A percentile compares a stretch with the other conserved stretches of the same genome.
These are phyloP conservation scores for Debaryomyces udenii DNA, from an alignment of 1,139 yeast genomes.

Conservation along the genomic window DNA sequence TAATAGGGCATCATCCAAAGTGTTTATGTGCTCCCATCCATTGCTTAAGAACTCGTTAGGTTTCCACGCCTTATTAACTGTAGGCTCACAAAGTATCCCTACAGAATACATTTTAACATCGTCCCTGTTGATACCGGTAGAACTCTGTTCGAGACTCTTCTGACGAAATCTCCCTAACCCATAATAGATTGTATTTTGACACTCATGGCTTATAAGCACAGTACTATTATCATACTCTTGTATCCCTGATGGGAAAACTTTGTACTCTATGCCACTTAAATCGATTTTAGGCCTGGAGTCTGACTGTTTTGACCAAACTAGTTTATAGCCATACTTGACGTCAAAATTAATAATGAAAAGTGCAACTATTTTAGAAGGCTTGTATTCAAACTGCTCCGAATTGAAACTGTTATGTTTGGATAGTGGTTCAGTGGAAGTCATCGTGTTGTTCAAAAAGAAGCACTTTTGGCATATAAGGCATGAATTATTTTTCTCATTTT, in stretches of 20 bases:
- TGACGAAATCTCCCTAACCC: slow-evolving; percentile 44
- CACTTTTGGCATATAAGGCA: background rate
- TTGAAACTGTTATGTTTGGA: slow-evolving; percentile 6
- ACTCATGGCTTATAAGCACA: slow-evolving; percentile 36
- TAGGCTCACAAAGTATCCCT: slow-evolving; percentile 60
- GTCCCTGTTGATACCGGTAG: slow-evolving; percentile 40
- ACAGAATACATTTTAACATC: slow-evolving; percentile 65
- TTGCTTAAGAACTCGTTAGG: slow-evolving; percentile 53
- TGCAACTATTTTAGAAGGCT: slow-evolving; percentile 43
- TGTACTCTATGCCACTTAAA: slow-evolving; percentile 61
- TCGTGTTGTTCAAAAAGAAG: slow-evolving; percentile 2
- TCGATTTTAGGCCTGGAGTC: slow-evolving; percentile 20
- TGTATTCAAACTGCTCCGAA: slow-evolving; percentile 13
- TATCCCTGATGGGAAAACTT: slow-evolving; percentile 82
- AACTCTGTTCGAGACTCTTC: slow-evolving; percentile 21
- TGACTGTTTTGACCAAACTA: slow-evolving; percentile 53
- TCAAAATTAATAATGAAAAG: slow-evolving; percentile 67
- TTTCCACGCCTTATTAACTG: slow-evolving; percentile 41
- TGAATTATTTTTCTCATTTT: slow-evolving; percentile 3
- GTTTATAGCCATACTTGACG: slow-evolving; percentile 59
- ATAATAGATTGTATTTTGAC: slow-evolving; percentile 32
- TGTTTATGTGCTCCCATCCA: slow-evolving; percentile 60
- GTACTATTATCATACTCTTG: slow-evolving; percentile 61
- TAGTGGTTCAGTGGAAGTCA: slow-evolving; percentile 4
- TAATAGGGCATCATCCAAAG: slow-evolving; percentile 46